Percentiles rank a stretch among this genome's conserved stretches.
Conservation (phyloP, 2,329 filamentous ascomycete genomes). For the Coniochaeta sp. region DNA sequence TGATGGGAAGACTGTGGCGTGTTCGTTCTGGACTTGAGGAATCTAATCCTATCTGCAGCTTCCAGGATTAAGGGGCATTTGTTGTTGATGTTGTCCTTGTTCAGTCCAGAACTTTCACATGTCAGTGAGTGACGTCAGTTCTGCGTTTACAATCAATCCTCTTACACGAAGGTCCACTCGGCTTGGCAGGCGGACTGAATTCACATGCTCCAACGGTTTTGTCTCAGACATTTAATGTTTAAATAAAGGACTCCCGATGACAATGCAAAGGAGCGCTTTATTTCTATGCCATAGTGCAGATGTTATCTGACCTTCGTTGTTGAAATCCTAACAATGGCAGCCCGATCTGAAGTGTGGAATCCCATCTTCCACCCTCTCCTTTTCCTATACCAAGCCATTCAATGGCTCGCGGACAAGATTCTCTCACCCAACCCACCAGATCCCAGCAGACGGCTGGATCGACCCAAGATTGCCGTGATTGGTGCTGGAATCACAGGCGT, state of each 20-base stretch:
- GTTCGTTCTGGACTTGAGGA: no score
- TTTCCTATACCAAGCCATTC: slow-evolving; percentile 57
- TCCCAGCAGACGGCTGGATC: slow-evolving; percentile 44
- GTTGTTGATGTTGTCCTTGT: no score
- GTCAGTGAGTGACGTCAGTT: background rate
- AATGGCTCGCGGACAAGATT: slow-evolving; percentile 55
- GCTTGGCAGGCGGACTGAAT: background rate
- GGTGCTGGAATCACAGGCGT: slow-evolving; percentile 68
- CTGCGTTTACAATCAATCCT: background rate
- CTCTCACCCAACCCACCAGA: slow-evolving; percentile 65
- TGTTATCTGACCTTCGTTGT: background rate
- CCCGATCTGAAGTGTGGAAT: slow-evolving; percentile 25
- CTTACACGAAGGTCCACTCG: background rate
- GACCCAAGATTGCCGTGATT: slow-evolving; percentile 62
- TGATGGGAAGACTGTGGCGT: no score
- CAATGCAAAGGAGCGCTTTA: background rate
- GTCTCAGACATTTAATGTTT: background rate
- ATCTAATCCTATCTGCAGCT: no score
- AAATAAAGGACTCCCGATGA: background rate
- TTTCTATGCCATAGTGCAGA: background rate
- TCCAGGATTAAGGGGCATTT: no score
- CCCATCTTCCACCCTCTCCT: slow-evolving; percentile 45
- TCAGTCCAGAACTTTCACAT: background rate
- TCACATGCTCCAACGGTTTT: background rate
- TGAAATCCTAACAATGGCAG: slow-evolving; percentile 20